Evolutionary conservation across 139 green algal genomes (phyloP), one percentile per base, ranked within the genome.

Genomic region (Zygnema cylindricum): DNA sequence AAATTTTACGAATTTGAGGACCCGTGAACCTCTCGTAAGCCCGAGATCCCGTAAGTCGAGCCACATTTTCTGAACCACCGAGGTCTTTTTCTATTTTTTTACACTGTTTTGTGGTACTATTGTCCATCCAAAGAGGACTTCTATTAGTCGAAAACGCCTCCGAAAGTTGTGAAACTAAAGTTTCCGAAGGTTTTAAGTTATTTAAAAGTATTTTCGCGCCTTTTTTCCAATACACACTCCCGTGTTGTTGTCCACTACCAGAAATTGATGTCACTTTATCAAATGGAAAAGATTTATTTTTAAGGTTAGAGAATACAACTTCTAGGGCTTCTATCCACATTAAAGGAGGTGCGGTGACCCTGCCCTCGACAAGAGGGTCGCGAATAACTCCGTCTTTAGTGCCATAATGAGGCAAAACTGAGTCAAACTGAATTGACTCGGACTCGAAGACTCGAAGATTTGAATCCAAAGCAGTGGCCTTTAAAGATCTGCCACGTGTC

Each of bases 91-190:
- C 88, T 36, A 92, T 79, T 23, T 39, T 82, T 36, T 43, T 16
- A 39, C 88, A 92, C 43, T 92, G 88, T 1, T 25, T 3, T n/a
- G 83, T 33, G 21, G 88, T 92, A 69, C 69, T 87, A 82, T 71
- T 92, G 84, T 92, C 88, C 88, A 92, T 92, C 88, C 88, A 92
- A 23, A 92, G 42, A 0, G 88, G 88, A 30, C 82, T 90, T 21
- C 86, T 77, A 21, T 11, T 35, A 1, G 55, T 91, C 7, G 81
- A 55, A 89, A 91, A 91, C 1, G 36, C 36, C 33, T 91, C 25
- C 36, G 30, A 1, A 39, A 91, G 81, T 30, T 91, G 86, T 3
- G 78, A 30, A 23, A 55, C 86, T 22, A 91, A 7, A 36, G 7
- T 57, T 32, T 91, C 23, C 1, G 82, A 55, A 11, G 69, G 2